Evolutionary conservation across 495 filamentous ascomycete genomes (phyloP).

Genomic region (Astrocystis sublimbata): DNA sequence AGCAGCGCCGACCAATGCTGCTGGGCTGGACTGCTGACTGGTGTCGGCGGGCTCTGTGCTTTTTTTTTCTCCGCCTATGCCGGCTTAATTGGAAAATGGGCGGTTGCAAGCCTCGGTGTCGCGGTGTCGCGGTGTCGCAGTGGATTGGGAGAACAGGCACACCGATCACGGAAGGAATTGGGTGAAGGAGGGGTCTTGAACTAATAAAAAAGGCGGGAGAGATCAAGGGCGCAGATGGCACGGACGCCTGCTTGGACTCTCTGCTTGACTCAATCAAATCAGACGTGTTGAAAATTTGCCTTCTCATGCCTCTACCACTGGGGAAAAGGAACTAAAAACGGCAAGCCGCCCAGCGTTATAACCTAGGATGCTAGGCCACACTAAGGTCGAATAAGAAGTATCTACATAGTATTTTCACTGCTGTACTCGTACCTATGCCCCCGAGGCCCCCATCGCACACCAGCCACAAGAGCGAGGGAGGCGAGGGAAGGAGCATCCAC

Average conservation of each 20-base stretch:
- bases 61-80: slow-evolving; percentile 10
- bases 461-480: no score
- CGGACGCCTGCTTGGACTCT: no score
- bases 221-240: slow-evolving; percentile 11
- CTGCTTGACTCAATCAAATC: slow-evolving; percentile 12
- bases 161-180: slow-evolving; percentile 23
- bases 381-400: no score
- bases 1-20: slow-evolving; percentile 15
- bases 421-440: no score
- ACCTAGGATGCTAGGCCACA: no score
- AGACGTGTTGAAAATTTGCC: slow-evolving; percentile 21
- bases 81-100: neutral
- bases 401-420: no score
- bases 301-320: no score
- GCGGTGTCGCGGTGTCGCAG: no score
- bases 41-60: slow-evolving; percentile 4
- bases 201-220: slow-evolving; percentile 17
- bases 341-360: slow-evolving; percentile 15
- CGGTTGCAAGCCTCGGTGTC: slow-evolving; percentile 9
- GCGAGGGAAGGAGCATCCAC: no score
- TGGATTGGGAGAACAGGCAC: slow-evolving; percentile 10
- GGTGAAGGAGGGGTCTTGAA: slow-evolving; percentile 20
- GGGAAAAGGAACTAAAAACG: slow-evolving; percentile 17
- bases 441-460: no score
- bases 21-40: slow-evolving; percentile 22